A percentile compares a stretch with the other conserved stretches of the same genome.
These are phyloP conservation scores for Podosphaera xanthii DNA, from an alignment of 2,329 filamentous ascomycete species.

Conservation along the genomic window DNA sequence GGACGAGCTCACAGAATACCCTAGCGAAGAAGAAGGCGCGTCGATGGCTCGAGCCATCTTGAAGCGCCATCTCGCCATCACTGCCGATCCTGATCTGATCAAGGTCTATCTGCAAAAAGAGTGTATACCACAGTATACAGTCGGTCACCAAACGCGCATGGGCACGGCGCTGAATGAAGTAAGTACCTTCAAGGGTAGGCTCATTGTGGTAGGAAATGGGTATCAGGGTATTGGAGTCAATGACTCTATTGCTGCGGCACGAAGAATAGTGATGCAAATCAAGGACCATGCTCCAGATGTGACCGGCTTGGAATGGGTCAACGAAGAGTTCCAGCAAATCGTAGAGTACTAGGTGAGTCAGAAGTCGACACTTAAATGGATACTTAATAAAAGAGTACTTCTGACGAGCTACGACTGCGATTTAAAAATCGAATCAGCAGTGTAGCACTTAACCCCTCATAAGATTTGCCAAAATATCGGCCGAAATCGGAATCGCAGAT, in stretches of 20 bases:
- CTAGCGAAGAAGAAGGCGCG: constrained; percentile 41
- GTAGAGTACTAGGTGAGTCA: background rate
- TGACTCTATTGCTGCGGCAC: constrained; percentile 32
- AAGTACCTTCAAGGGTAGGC: constrained; percentile 13
- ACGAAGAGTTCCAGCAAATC: background rate
- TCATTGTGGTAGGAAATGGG: constrained; percentile 25
- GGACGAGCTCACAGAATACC: constrained; percentile 38
- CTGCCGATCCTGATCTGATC: constrained; percentile 33
- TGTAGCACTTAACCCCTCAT: too few relatives aligned
- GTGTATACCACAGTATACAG: constrained; percentile 76
- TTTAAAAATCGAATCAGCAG: too few relatives aligned
- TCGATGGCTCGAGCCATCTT: constrained; percentile 48
- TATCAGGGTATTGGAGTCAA: constrained; percentile 25
- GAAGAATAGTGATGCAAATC: constrained; percentile 12
- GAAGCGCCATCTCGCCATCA: constrained; percentile 50
- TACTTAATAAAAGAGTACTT: too few relatives aligned
- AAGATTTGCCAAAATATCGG: too few relatives aligned
- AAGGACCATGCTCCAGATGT: background rate
- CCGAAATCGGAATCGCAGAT: too few relatives aligned
- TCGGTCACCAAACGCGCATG: constrained; percentile 36
- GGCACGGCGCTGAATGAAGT: constrained; percentile 13
- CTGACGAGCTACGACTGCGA: too few relatives aligned
- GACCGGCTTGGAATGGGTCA: constrained; percentile 1
- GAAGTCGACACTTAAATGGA: too few relatives aligned
- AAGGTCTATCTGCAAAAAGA: constrained; percentile 38